Conservation (phyloP, 169 alveolate species). For the Eimeria necatrix region DNA sequence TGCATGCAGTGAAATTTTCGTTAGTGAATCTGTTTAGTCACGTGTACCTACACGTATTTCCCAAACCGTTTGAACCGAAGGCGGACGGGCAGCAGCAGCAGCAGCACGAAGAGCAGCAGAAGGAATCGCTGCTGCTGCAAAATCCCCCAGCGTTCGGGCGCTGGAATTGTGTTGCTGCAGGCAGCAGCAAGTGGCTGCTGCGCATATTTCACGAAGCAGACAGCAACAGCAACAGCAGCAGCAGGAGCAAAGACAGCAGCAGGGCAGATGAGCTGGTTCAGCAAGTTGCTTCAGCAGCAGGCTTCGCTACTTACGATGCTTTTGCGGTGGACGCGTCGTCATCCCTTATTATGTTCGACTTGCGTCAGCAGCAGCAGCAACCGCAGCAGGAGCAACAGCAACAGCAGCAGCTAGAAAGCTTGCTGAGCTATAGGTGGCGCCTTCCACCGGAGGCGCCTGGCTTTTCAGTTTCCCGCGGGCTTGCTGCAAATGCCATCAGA, state of each 20-base stretch:
- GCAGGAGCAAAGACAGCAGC: not conserved
- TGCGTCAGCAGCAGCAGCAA: slow-evolving; percentile 34
- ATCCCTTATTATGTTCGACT: not conserved
- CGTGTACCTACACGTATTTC: slow-evolving; percentile 15
- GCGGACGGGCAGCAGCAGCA: slow-evolving; percentile 23
- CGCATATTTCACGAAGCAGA: slow-evolving; percentile 7
- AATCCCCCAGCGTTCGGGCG: slow-evolving; percentile 27
- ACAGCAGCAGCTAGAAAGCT: slow-evolving; percentile 32
- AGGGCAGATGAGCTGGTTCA: slow-evolving; percentile 21
- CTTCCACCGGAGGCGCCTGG: not conserved
- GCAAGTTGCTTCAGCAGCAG: slow-evolving; percentile 27
- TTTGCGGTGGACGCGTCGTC: not conserved
- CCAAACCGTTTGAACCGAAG: not conserved
- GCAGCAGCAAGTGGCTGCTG: slow-evolving; percentile 30
- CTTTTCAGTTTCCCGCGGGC: slow-evolving; percentile 2
- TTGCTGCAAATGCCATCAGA: not conserved
- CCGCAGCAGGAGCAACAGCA: slow-evolving; percentile 26
- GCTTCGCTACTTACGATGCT: not conserved
- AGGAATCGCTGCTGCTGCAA: slow-evolving; percentile 21
- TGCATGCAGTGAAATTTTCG: not conserved
- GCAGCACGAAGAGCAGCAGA: slow-evolving; percentile 1
- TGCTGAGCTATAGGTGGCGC: slow-evolving; percentile 32
- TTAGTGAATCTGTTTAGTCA: not conserved
- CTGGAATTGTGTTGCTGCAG: slow-evolving; percentile 4
- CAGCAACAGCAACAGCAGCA: slow-evolving; percentile 46